A percentile compares a stretch with the other conserved stretches of the same genome.
Evolutionary conservation across 306 rosid genomes (phyloP).

Genomic region (Spatholobus suberectus): DNA sequence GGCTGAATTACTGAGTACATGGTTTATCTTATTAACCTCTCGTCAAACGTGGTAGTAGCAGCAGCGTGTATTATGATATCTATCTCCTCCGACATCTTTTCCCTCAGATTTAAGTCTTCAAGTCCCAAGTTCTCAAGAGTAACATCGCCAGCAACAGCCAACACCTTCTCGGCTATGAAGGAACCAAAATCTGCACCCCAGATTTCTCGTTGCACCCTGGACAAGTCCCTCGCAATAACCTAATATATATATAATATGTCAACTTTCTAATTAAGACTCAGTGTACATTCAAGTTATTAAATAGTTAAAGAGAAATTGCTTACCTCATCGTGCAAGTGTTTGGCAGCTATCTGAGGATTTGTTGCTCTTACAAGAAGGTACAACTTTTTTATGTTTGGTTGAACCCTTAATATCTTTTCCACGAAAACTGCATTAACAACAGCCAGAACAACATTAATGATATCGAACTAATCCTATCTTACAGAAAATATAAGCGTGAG

Average conservation of each 20-base stretch:
- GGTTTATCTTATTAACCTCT: conserved; percentile 25
- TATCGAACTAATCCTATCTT: neutral
- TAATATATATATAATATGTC: neutral
- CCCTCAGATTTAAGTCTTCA: neutral
- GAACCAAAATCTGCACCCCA: neutral
- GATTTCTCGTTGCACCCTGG: conserved; percentile 7
- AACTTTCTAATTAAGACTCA: too few relatives aligned
- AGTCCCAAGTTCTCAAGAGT: conserved; percentile 30
- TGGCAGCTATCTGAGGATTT: neutral
- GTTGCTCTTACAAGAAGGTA: neutral
- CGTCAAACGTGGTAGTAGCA: conserved; percentile 43
- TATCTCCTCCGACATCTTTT: conserved; percentile 30
- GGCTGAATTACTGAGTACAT: too few relatives aligned
- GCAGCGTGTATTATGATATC: conserved; percentile 32
- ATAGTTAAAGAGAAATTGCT: too few relatives aligned
- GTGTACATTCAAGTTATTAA: too few relatives aligned
- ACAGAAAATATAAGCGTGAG: too few relatives aligned
- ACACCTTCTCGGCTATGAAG: neutral
- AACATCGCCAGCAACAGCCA: neutral
- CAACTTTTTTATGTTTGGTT: neutral
- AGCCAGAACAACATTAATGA: neutral
- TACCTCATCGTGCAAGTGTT: neutral
- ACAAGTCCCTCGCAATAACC: conserved; percentile 43
- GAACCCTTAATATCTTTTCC: neutral
- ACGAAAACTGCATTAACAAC: neutral